phyloP scores from a whole-genome alignment of 345 rosid genomes.

The Bruguiera sexangula region DNA sequence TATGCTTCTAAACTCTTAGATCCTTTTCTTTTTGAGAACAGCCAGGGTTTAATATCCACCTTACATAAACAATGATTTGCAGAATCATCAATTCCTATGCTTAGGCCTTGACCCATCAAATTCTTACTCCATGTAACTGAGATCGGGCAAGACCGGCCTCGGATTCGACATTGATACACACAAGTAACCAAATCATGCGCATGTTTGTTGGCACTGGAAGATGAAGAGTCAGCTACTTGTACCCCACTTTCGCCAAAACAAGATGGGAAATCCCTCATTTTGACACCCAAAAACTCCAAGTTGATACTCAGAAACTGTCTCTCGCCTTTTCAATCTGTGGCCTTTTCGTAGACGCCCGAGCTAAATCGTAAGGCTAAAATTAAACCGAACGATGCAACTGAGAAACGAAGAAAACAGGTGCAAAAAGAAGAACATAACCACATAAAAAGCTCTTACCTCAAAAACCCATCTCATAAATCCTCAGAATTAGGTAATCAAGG shows the following conservation, averaged over 20 bases:
- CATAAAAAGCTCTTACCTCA: slow-evolving; percentile 27
- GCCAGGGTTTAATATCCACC: slow-evolving; percentile 91
- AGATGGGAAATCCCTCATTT: slow-evolving; percentile 94
- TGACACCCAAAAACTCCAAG: slow-evolving; percentile 18
- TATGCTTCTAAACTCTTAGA: slow-evolving; percentile 72
- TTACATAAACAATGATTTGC: slow-evolving; percentile 76
- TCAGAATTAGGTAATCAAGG: slow-evolving; percentile 23
- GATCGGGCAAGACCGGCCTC: slow-evolving; percentile 64
- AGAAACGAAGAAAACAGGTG: slow-evolving; percentile 6
- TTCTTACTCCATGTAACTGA: slow-evolving; percentile 80
- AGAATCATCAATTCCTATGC: slow-evolving; percentile 70
- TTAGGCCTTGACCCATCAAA: slow-evolving; percentile 89
- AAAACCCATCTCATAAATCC: slow-evolving; percentile 28
- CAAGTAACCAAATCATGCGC: slow-evolving; percentile 78
- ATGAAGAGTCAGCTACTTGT: slow-evolving; percentile 76
- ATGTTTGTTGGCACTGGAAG: slow-evolving; percentile 51
- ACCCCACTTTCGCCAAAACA: slow-evolving; percentile 94
- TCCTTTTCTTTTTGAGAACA: slow-evolving; percentile 91
- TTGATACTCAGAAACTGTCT: slow-evolving; percentile 21
- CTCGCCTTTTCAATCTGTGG: neutral
- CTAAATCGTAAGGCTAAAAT: slow-evolving; percentile 33
- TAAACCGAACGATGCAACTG: slow-evolving; percentile 10
- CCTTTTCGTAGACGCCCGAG: slow-evolving; percentile 35
- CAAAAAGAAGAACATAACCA: slow-evolving; percentile 8
- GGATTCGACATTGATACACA: slow-evolving; percentile 64